Conservation (phyloP, 306 rosid genomes). For the Corylus avellana region DNA sequence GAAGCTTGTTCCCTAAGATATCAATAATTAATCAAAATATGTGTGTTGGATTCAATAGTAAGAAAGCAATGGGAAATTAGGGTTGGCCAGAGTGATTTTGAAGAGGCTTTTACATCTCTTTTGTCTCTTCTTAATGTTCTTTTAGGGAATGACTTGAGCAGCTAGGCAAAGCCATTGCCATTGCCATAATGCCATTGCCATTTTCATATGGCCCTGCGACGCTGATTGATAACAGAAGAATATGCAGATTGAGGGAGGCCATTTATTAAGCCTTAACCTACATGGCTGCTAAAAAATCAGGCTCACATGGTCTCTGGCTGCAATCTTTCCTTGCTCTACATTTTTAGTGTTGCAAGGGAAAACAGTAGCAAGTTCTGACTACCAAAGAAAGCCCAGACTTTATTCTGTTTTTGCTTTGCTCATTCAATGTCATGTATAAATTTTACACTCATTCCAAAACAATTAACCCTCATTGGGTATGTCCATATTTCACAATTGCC, state of each 20-base stretch:
- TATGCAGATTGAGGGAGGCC: slow-evolving; percentile 23
- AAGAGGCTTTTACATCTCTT: slow-evolving; percentile 29
- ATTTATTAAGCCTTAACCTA: slow-evolving; percentile 47
- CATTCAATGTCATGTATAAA: slow-evolving; percentile 19
- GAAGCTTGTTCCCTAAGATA: neutral
- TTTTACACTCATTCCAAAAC: slow-evolving; percentile 9
- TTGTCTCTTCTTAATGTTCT: slow-evolving; percentile 25
- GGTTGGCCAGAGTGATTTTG: slow-evolving; percentile 2
- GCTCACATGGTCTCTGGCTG: slow-evolving; percentile 46
- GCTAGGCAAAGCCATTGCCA: slow-evolving; percentile 25
- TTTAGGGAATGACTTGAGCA: slow-evolving; percentile 26
- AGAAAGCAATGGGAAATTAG: no score
- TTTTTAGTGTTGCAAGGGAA: slow-evolving; percentile 42
- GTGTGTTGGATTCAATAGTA: no score
- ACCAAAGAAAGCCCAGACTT: slow-evolving; percentile 24
- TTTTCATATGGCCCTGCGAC: neutral
- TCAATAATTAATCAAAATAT: no score
- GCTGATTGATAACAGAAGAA: slow-evolving; percentile 40
- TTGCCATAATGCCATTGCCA: no score
- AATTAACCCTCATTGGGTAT: neutral
- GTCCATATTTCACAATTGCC: neutral
- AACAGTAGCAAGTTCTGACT: slow-evolving; percentile 41
- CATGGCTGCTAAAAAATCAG: slow-evolving; percentile 32
- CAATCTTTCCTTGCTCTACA: slow-evolving; percentile 31
- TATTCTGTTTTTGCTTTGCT: slow-evolving; percentile 11